phyloP scores from a whole-genome alignment of 805 yeast genomes.

The Metschnikowia lunata region DNA sequence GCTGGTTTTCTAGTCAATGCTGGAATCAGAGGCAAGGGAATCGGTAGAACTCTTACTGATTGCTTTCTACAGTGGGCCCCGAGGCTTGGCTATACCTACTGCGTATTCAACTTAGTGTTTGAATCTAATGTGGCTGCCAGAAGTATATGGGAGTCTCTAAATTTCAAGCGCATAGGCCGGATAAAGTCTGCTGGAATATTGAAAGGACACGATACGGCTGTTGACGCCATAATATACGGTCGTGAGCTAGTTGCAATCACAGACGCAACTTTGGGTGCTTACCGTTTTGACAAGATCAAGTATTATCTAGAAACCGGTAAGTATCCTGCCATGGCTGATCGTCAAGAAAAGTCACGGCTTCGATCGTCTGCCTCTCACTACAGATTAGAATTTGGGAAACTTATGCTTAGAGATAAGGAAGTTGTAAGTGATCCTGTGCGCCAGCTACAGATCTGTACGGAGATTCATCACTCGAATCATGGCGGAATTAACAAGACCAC shows the following conservation, averaged over 20 bases:
- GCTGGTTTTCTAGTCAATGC: constrained; percentile 87
- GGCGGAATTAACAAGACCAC: constrained; percentile 90
- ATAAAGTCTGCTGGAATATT: constrained; percentile 85
- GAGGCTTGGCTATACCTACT: constrained; percentile 77
- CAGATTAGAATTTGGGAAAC: constrained; percentile 61
- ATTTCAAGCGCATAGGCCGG: constrained; percentile 75
- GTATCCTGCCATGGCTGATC: constrained; percentile 78
- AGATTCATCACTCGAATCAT: constrained; percentile 65
- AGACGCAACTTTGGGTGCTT: constrained; percentile 48
- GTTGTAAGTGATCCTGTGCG: constrained; percentile 74
- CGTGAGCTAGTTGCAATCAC: constrained; percentile 60
- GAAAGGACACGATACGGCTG: constrained; percentile 78
- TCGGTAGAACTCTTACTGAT: constrained; percentile 80
- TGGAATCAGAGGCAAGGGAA: constrained; percentile 87
- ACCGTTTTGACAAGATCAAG: constrained; percentile 71
- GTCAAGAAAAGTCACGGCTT: constrained; percentile 84
- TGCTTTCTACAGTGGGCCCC: constrained; percentile 91
- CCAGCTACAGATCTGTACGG: constrained; percentile 71
- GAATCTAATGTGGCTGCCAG: constrained; percentile 85
- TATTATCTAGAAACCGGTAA: constrained; percentile 77
- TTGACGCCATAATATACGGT: constrained; percentile 84
- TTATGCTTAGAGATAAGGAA: constrained; percentile 73
- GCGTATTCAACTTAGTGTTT: constrained; percentile 79
- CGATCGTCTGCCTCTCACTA: constrained; percentile 79
- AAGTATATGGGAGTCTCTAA: constrained; percentile 67